Conservation (phyloP, 768 basidiomycete species). For the Suillus sp. region DNA sequence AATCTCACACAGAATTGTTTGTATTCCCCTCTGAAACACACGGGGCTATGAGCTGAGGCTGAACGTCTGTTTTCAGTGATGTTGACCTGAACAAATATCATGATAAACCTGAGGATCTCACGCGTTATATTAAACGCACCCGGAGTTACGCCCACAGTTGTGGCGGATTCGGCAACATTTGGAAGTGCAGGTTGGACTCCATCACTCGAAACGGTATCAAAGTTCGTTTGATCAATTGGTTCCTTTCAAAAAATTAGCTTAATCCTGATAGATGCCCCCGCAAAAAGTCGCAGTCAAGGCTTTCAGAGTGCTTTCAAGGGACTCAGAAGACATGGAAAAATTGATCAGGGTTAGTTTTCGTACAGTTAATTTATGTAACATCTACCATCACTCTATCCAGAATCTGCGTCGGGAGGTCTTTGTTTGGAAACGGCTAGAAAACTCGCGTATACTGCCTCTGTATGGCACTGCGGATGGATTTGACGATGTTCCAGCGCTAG, state of each 20-base stretch:
- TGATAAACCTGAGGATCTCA: neutral
- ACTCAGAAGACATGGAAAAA: neutral
- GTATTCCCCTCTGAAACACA: neutral
- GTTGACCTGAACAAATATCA: neutral
- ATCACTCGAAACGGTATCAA: neutral
- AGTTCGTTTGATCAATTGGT: neutral
- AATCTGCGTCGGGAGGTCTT: slow-evolving; percentile 22
- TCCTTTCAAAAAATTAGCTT: neutral
- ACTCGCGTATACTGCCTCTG: slow-evolving; percentile 23
- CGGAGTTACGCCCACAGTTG: neutral
- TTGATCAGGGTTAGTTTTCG: neutral
- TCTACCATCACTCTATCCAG: slow-evolving; percentile 9
- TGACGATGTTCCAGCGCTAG: slow-evolving; percentile 25
- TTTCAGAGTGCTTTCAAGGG: neutral
- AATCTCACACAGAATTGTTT: neutral
- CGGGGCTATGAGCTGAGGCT: neutral
- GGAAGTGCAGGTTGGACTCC: neutral
- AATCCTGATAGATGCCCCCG: neutral
- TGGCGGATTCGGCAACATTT: neutral
- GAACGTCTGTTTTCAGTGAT: neutral
- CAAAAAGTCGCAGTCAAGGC: neutral
- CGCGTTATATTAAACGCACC: neutral
- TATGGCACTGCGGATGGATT: slow-evolving; percentile 19
- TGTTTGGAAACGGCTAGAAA: slow-evolving; percentile 22
- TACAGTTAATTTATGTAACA: neutral